Percentiles rank a stretch among this genome's conserved stretches.
These are phyloP conservation scores for Ogataea pini DNA, from an alignment of 805 yeast genomes.

Conservation along the genomic window DNA sequence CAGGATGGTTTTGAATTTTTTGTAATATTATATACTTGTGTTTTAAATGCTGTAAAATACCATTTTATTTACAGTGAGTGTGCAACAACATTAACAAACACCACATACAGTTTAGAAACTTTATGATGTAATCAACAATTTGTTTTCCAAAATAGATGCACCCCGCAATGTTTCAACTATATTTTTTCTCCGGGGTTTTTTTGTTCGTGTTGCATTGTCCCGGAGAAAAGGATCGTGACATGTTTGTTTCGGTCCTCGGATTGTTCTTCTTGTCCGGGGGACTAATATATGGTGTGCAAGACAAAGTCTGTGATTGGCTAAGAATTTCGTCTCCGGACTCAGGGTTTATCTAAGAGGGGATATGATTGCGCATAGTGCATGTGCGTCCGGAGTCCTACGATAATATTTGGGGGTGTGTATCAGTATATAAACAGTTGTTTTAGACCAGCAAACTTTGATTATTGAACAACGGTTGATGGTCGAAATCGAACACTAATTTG, in stretches of 20 bases:
- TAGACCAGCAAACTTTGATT: neutral
- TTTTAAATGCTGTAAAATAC: slow-evolving; percentile 1
- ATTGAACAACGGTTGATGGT: too few species aligned
- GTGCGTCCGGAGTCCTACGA: slow-evolving; percentile 2
- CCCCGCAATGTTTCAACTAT: slow-evolving; percentile 1
- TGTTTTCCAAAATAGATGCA: neutral
- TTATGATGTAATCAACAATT: neutral
- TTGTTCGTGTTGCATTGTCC: too few species aligned
- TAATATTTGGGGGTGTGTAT: neutral
- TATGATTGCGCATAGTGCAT: neutral
- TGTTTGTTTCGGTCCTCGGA: neutral
- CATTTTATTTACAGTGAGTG: slow-evolving; percentile 1
- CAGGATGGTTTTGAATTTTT: neutral
- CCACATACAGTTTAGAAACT: neutral
- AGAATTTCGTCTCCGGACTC: neutral
- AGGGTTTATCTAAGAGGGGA: too few species aligned
- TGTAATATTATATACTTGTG: slow-evolving; percentile 2
- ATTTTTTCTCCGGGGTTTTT: neutral
- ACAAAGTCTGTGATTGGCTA: slow-evolving; percentile 1
- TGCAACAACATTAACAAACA: too few species aligned
- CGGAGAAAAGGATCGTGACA: slow-evolving; percentile 13
- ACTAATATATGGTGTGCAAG: neutral
- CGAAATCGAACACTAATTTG: neutral
- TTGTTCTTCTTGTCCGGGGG: neutral
- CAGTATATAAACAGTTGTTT: neutral